Evolutionary conservation across 2,329 filamentous ascomycete species (phyloP), one percentile per base, ranked within the genome.

Genomic region (Penicillium frequentans): DNA sequence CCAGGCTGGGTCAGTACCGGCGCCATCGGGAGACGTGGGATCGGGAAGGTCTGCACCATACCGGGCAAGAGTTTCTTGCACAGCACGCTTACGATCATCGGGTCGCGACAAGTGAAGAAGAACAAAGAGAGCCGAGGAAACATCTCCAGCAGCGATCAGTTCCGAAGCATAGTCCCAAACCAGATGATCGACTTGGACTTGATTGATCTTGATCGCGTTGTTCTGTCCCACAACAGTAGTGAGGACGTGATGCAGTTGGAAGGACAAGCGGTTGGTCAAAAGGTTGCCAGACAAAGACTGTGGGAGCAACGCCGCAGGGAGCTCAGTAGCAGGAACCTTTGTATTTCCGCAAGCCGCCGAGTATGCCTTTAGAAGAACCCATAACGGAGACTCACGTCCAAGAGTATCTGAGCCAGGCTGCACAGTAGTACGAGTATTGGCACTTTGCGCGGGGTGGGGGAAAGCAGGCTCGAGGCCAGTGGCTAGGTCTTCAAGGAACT

Each of bases 331-430:
- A n/a, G 69, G 44, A 76, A 80, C 21, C 19, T 68, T 55, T 24
- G 58, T 56, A 37, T 64, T 60, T 56, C 68, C 67, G 58, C 65
- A 68, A 54, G 69, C 67, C 58, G 75, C 79, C 1, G 91, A 85
- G 67, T 92, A 96, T 5, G 96, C 80, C 71, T 90, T 91, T 49
- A 99, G 77, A 0, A 99, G 82, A 13, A 91, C 90, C 89, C 93
- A 96, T 1, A 98, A 80, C 8, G 96, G 81, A 70, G 96, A 92
- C 69, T 95, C 86, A 42, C 66, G 75, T 26, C 84, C 80, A 13
- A 70, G 48, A 21, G 81, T 78, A 51, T 85, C 77, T 3, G 79
- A 76, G 60, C 90, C 86, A 19, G 85, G 77, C 83, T 88, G 90
- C 29, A 85, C 73, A 44, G 82, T 77, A 16, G 81, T 76, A 49